Percentiles rank a stretch among this genome's conserved stretches.
Conservation (phyloP, 495 filamentous ascomycete species). For the Sporormia fimetaria region DNA sequence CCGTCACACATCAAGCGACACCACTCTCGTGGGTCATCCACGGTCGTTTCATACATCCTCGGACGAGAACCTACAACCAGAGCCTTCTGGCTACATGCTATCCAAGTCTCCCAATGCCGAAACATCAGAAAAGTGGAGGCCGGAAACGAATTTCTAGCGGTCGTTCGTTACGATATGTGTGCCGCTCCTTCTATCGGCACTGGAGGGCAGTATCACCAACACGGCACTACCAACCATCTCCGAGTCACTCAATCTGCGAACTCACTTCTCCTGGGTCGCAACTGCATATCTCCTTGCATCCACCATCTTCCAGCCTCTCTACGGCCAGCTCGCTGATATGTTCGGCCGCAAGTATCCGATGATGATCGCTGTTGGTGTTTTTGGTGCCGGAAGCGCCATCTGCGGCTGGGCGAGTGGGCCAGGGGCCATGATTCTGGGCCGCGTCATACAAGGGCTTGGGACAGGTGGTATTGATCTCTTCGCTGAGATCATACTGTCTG, state of each 20-base stretch:
- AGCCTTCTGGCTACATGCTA: too few species aligned
- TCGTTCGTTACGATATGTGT: slow-evolving; percentile 13
- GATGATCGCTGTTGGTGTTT: slow-evolving; percentile 11
- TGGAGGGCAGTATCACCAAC: slow-evolving; percentile 18
- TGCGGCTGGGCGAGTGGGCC: slow-evolving; percentile 9
- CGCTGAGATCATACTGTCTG: slow-evolving; percentile 15
- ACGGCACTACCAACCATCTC: slow-evolving; percentile 18
- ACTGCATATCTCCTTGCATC: slow-evolving; percentile 10
- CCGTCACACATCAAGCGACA: too few species aligned
- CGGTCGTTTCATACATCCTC: too few species aligned
- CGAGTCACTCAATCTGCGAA: slow-evolving; percentile 11
- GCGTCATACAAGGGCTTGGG: slow-evolving; percentile 14
- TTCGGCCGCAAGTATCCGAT: slow-evolving; percentile 17
- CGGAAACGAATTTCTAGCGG: slow-evolving; percentile 11
- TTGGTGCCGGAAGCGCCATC: slow-evolving; percentile 12
- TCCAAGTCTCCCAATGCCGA: too few species aligned
- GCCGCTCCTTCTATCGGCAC: slow-evolving; percentile 16
- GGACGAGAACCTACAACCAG: too few species aligned
- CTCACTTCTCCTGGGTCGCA: slow-evolving; percentile 7
- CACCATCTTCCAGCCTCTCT: slow-evolving; percentile 18
- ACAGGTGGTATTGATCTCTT: slow-evolving; percentile 19
- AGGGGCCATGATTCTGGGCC: slow-evolving; percentile 8
- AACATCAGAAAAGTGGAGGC: slow-evolving; percentile 15
- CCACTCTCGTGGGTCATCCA: too few species aligned
- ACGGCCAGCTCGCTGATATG: slow-evolving; percentile 14